Evolutionary conservation across 345 rosid species (phyloP), one percentile per base, ranked within the genome.

Genomic region (Carallia brachiata): DNA sequence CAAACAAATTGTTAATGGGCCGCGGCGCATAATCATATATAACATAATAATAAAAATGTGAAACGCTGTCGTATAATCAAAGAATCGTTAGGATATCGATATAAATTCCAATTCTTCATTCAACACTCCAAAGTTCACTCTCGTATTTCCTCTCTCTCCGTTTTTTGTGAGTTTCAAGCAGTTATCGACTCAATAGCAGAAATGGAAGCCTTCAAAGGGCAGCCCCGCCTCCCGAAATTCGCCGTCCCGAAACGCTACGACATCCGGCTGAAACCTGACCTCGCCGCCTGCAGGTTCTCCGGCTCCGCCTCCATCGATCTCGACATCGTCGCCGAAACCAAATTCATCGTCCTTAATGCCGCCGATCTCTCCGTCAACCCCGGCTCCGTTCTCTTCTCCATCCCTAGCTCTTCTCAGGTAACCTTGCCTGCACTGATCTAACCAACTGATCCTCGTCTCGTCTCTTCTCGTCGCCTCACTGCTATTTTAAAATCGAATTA

Each of bases 181-280:
- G 40, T 1, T 0, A 5, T 37, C 6, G 7, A 40, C 12, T 40
- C 1, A 9, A 0, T 12, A 40, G 3, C 17, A 12, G 17, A 44
- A 10, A 44, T 44, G 50, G 50, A 12, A 44, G 16, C 3, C 16
- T 95, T 95, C 83, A 88, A 81, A 71, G 84, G 91, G 6, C 91
- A 92, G 77, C 81, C 99, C 69, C 97, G 99, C 59, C 92, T 95
- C 17, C 99, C 99, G 6, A 84, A 83, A 58, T 90, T 95, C 80
- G 97, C 94, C 13, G 67, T 76, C 61, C 99, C 99, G 1, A 92
- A 81, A 57, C 92, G 92, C 4, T 95, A 95, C 88, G 89, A 90
- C 57, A 66, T 95, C 52, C 84, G 71, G 10, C 91, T 95, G 61
- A 89, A 70, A 57, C 97, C 97, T 34, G 97, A 95, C 80, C 92